Evolutionary conservation across 2,329 filamentous ascomycete species (phyloP), one percentile per base, ranked within the genome.

Genomic region (Nannizziopsis barbatae): DNA sequence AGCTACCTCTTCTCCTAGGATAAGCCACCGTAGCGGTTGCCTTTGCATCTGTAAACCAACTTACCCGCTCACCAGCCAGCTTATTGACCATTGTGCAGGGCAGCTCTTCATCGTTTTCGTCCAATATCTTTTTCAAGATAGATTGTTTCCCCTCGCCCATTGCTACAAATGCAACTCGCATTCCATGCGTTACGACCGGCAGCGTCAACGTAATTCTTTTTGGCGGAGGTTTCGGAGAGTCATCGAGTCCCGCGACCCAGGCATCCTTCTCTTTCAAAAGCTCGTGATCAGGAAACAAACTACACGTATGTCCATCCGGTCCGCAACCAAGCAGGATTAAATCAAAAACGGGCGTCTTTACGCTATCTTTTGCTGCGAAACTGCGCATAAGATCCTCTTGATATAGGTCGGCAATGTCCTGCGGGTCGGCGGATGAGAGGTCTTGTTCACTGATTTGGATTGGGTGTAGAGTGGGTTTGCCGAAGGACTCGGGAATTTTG

Each of bases 231-330:
- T 98, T 98, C 44, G 92, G 92, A 38, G 87, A 94, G 71, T 96
- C 86, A 60, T 84, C 81, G 62, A 95, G 93, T 40, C 87, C 79
- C 11, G 89, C 83, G 38, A 96, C 87, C 92, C 92, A 98, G 47
- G 90, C 87, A 60, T 81, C 83, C 32, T 79, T 79, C 71, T 96
- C 90, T 55, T 88, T 81, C 56, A 96, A 76, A 47, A 96, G 76
- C 50, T 83, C 78, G 64, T 95, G 90, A 48, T 83, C 84, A 4
- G 92, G 92, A 74, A 98, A 98, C 45, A 98, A 74, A 59, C 84
- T 92, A 80, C 92, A 96, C 31, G 92, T 96, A 72, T 98, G 92
- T 45, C 92, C 92, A 66, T 96, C 92, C 11, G 92, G 90, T 0
- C 92, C 92, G 65, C 86, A 94, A 59, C 92, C 92, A 37, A 98